A percentile compares a stretch with the other conserved stretches of the same genome.
These are phyloP conservation scores for Pseudognaphalium luteoalbum DNA, from an alignment of 129 eudicot species.

Conservation along the genomic window DNA sequence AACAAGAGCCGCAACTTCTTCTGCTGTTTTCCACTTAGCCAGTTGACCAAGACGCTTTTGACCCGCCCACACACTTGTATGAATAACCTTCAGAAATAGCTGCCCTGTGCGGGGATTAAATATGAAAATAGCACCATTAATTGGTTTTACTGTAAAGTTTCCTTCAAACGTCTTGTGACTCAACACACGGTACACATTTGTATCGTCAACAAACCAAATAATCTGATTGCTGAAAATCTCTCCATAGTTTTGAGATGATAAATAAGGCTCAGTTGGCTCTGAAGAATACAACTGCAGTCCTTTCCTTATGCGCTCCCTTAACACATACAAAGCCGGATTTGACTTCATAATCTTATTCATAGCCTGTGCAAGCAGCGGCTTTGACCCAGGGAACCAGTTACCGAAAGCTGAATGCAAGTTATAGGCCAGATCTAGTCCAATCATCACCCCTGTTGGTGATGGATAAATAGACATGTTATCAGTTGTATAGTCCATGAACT, in stretches of 20 bases:
- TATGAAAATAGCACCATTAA: constrained; percentile 95
- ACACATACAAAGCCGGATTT: constrained; percentile 92
- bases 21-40: constrained; percentile 99
- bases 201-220: constrained; percentile 99
- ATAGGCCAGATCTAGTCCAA: constrained; percentile 94
- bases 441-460: constrained; percentile 99
- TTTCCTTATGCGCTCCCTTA: constrained; percentile 91
- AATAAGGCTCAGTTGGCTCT: constrained; percentile 96
- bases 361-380: constrained; percentile 93
- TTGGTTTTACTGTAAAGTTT: constrained; percentile 92
- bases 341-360: constrained; percentile 99
- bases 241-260: constrained; percentile 96
- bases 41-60: constrained; percentile 99
- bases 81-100: constrained; percentile 90
- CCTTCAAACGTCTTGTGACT: constrained; percentile 99
- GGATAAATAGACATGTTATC: constrained; percentile 99
- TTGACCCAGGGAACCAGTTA: constrained; percentile 99
- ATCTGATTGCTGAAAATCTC: constrained; percentile 99
- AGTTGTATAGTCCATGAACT: constrained; percentile 96
- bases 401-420: constrained; percentile 99
- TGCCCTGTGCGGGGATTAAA: constrained; percentile 96
- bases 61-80: constrained; percentile 99
- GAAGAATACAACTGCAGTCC: constrained; percentile 97
- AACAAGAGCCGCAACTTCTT: constrained; percentile 98
- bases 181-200: constrained; percentile 98